Base-by-base conservation (phyloP, 371 early-diverging fungal genomes). In the Phascolomyces articulosus region DNA sequence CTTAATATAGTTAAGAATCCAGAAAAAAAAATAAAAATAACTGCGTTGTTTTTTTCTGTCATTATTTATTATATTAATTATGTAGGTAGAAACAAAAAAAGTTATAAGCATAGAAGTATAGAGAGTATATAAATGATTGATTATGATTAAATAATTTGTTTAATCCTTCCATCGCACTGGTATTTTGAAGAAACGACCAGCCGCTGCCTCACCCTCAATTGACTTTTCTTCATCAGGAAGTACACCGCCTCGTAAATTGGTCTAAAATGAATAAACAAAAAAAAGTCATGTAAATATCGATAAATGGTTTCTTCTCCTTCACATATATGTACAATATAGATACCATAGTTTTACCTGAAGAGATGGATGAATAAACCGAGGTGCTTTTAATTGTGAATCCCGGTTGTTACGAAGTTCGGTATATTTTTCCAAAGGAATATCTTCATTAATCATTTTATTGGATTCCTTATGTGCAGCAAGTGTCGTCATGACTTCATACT, bases 301-400 rank as follows among this genome's bases (percentile, higher is more conserved):
- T 13, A 38, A 38, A 13, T 13, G 13, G 38, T 38, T 9, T n/a
- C n/a, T n/a, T n/a, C n/a, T n/a, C n/a, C n/a, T n/a, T n/a, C n/a
- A n/a, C n/a, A 31, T 31, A 10, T 31, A 31, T 31, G 10, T 31
- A 13, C 38, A 38, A 38, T 9, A 38, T 9, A 47, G 47, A 18
- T 55, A 21, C 9, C 15, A 18, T 23, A 29, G 28, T 15, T 58
- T 74, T 71, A 74, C 80, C 68, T 81, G 81, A 18, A 81, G 70
- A 13, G 82, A 78, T n/a, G 79, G 82, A 53, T 81, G 82, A 29
- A 81, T 70, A 58, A 66, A 79, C 9, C 82, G 66, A 4, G 82
- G 82, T 3, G 82, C 70, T 55, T 55, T 72, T 28, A 81, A 57
- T 23, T 60, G 41, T 3, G 63, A 44, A 62, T 81, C 81, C 47